Evolutionary conservation across 1,139 yeast genomes (phyloP).

Genomic region (Casaregolazyma suthepensis): DNA sequence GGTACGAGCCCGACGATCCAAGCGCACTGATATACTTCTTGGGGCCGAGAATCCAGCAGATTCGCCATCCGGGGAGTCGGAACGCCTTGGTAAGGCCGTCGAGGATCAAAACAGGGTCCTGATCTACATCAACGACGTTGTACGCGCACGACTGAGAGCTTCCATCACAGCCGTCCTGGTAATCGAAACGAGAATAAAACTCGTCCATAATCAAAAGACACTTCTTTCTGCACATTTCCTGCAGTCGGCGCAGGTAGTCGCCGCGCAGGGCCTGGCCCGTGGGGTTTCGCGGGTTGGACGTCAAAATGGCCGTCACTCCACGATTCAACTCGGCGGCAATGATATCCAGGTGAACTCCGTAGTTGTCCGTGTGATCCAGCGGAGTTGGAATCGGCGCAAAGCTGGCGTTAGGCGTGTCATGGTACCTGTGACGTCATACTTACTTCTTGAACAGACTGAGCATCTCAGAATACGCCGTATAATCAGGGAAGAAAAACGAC

Average conservation of each 20-base stretch:
- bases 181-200: conserved; percentile 58
- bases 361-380: conserved; percentile 52
- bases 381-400: conserved; percentile 67
- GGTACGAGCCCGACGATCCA: conserved; percentile 57
- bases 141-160: conserved; percentile 52
- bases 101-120: conserved; percentile 56
- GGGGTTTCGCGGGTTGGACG: conserved; percentile 64
- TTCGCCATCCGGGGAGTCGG: conserved; percentile 66
- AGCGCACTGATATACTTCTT: conserved; percentile 55
- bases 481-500: conserved; percentile 61
- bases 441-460: conserved; percentile 54
- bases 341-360: conserved; percentile 52
- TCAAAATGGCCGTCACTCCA: conserved; percentile 52
- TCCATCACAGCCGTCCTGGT: conserved; percentile 55
- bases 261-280: conserved; percentile 55
- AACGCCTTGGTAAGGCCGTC: conserved; percentile 64
- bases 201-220: conserved; percentile 65
- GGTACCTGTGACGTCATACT: conserved; percentile 3
- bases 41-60: conserved; percentile 65
- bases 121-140: conserved; percentile 51
- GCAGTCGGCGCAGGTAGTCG: conserved; percentile 48
- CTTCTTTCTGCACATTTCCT: conserved; percentile 50
- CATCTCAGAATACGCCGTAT: conserved; percentile 72
- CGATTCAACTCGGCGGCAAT: conserved; percentile 51
- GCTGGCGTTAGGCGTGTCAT: conserved; percentile 7